Conservation (phyloP, 371 early-diverging fungal genomes). For the Syncephalis plumigaleata region DNA sequence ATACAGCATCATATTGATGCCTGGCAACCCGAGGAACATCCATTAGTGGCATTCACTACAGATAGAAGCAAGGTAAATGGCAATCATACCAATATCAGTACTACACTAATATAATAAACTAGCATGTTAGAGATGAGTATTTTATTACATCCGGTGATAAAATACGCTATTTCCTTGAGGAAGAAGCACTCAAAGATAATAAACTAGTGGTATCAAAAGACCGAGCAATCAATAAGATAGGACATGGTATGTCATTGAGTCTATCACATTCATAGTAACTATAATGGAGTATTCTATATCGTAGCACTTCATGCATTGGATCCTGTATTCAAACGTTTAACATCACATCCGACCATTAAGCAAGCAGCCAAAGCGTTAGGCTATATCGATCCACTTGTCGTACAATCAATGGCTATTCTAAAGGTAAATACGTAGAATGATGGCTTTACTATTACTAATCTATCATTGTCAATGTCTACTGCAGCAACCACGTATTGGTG, state of each 20-base stretch:
- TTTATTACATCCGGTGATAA: conserved; percentile 73
- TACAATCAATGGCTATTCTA: conserved; percentile 88
- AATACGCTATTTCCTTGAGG: conserved; percentile 77
- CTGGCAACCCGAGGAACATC: no score
- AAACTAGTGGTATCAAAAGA: conserved; percentile 34
- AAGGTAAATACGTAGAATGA: conserved; percentile 32
- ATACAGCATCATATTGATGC: no score
- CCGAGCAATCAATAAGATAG: conserved; percentile 79
- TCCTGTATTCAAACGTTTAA: conserved; percentile 45
- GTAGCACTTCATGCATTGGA: conserved; percentile 60
- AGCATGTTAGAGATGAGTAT: conserved; percentile 76
- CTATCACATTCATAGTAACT: neutral
- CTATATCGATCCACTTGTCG: conserved; percentile 46
- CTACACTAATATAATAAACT: conserved; percentile 6
- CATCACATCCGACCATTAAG: conserved; percentile 27
- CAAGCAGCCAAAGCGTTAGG: conserved; percentile 40
- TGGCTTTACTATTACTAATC: neutral
- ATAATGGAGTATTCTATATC: neutral
- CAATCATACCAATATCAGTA: no score
- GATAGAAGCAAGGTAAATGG: no score
- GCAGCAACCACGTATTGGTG: conserved; percentile 61
- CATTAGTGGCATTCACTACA: no score
- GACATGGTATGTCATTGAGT: conserved; percentile 50
- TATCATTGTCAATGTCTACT: neutral
- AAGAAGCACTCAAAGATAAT: conserved; percentile 56